Conservation (phyloP, 306 rosid genomes). For the Pterocarpus santalinus region DNA sequence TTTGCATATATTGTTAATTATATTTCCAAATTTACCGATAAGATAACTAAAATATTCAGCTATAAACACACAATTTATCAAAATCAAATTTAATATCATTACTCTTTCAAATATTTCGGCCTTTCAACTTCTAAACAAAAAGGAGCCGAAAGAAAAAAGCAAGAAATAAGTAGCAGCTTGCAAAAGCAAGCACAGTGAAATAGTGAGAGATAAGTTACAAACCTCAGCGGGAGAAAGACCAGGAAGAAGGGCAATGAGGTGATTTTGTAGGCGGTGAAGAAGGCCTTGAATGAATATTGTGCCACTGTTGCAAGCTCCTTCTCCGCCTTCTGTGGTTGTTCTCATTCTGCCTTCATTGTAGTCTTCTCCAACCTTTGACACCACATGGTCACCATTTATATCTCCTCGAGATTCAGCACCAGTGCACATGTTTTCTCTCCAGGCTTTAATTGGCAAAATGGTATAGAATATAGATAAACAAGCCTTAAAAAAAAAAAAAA, state of each 20-base stretch:
- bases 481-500: slow-evolving; percentile 25
- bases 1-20: too few relatives aligned
- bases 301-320: slow-evolving; percentile 37
- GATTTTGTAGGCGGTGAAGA: slow-evolving; percentile 50
- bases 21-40: too few relatives aligned
- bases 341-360: slow-evolving; percentile 61
- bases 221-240: slow-evolving; percentile 74
- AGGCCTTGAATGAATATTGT: slow-evolving; percentile 37
- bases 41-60: too few relatives aligned
- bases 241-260: slow-evolving; percentile 50
- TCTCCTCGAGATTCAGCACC: slow-evolving; percentile 77
- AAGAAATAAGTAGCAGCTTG: too few relatives aligned
- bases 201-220: neutral
- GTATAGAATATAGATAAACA: slow-evolving; percentile 18
- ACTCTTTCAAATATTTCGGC: neutral
- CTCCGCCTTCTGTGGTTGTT: slow-evolving; percentile 52
- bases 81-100: neutral
- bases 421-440: slow-evolving; percentile 69
- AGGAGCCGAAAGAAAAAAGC: too few relatives aligned
- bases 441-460: slow-evolving; percentile 36
- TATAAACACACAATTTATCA: too few relatives aligned
- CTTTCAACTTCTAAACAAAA: neutral
- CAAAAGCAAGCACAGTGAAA: too few relatives aligned
- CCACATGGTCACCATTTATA: slow-evolving; percentile 62
- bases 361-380: slow-evolving; percentile 47